phyloP scores from a whole-genome alignment of 768 basidiomycete species.

The Cystobasidium onofrii region DNA sequence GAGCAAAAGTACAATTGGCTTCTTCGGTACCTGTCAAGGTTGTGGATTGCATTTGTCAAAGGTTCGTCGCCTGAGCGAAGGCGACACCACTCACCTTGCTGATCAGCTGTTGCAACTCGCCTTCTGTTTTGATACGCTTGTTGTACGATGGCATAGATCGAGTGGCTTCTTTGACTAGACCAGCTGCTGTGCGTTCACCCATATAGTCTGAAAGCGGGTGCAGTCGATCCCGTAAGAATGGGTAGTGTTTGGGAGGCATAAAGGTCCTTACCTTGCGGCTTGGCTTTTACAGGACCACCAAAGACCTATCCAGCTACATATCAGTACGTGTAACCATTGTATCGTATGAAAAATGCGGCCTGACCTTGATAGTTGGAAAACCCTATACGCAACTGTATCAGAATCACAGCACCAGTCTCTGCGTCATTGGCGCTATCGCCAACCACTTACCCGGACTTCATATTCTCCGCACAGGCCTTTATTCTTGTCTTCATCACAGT shows the following conservation, averaged over 20 bases:
- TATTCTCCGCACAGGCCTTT: constrained; percentile 39
- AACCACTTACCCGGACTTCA: constrained; percentile 32
- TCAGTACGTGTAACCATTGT: neutral
- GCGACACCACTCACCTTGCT: neutral
- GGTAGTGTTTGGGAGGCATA: too few species aligned
- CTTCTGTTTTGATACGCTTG: constrained; percentile 31
- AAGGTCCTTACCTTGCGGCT: constrained; percentile 8
- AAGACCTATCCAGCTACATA: constrained; percentile 30
- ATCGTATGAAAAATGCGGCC: too few species aligned
- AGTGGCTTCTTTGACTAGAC: constrained; percentile 36
- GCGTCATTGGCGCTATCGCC: too few species aligned
- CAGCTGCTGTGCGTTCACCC: constrained; percentile 38
- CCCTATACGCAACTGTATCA: constrained; percentile 13
- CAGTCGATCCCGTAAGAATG: neutral
- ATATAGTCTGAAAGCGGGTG: constrained; percentile 31
- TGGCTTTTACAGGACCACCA: constrained; percentile 26
- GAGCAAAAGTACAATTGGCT: constrained; percentile 40
- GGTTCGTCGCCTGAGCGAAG: neutral
- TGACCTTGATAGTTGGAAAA: constrained; percentile 42
- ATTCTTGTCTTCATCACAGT: constrained; percentile 42
- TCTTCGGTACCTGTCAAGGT: constrained; percentile 28
- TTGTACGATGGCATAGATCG: constrained; percentile 39
- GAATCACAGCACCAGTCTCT: neutral
- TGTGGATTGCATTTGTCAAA: too few species aligned
- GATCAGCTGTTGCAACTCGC: constrained; percentile 30